phyloP scores from a whole-genome alignment of 768 basidiomycete genomes.

The Vishniacozyma victoriae region DNA sequence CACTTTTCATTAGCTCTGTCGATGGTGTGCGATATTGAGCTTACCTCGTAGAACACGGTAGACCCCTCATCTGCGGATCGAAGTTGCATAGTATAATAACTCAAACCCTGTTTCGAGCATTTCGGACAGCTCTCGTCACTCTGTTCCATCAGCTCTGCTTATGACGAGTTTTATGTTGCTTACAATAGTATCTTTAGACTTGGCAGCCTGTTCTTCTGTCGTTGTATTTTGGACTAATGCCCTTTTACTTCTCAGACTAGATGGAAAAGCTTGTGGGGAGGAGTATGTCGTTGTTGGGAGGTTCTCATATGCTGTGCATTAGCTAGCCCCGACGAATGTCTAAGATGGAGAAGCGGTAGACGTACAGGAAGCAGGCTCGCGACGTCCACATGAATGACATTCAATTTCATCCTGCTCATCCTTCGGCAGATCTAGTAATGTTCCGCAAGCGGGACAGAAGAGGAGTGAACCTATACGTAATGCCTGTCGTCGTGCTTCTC shows the following conservation, averaged over 20 bases:
- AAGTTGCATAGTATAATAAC: slow-evolving; percentile 83
- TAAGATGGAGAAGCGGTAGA: slow-evolving; percentile 19
- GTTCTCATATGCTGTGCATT: slow-evolving; percentile 79
- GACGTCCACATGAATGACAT: slow-evolving; percentile 82
- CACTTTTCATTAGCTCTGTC: background rate
- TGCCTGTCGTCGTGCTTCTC: no score
- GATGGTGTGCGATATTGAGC: slow-evolving; percentile 36
- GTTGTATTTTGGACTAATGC: slow-evolving; percentile 68
- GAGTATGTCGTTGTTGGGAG: slow-evolving; percentile 83
- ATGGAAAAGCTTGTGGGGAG: slow-evolving; percentile 91
- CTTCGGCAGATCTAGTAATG: slow-evolving; percentile 76
- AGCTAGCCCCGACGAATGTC: background rate
- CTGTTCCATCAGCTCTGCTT: slow-evolving; percentile 50
- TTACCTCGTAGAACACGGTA: slow-evolving; percentile 86
- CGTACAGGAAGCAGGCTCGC: slow-evolving; percentile 84
- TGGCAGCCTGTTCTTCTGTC: slow-evolving; percentile 48
- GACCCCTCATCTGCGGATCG: slow-evolving; percentile 91
- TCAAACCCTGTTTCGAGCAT: slow-evolving; percentile 78
- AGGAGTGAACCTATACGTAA: slow-evolving; percentile 73
- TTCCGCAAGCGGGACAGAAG: slow-evolving; percentile 91
- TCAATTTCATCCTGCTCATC: slow-evolving; percentile 62
- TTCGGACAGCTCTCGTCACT: slow-evolving; percentile 82
- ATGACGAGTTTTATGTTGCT: slow-evolving; percentile 7
- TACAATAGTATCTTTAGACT: slow-evolving; percentile 47
- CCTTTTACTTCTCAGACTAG: slow-evolving; percentile 76